Base-by-base conservation (phyloP, 805 yeast genomes). In the Candida railenensis region DNA sequence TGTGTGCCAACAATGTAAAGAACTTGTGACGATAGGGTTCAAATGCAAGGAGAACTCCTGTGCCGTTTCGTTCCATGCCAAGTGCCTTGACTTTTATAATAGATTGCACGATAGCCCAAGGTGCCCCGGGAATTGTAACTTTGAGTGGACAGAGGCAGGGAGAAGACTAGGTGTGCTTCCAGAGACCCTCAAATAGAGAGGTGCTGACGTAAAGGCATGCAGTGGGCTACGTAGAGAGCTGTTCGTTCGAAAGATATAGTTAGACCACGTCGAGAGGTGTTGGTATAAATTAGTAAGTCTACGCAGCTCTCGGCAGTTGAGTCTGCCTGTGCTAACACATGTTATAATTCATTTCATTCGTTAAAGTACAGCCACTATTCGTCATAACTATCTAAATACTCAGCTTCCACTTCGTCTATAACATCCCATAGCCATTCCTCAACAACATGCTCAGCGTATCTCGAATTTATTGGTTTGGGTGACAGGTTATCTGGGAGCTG, bases 401-500 rank as follows among this genome's bases (percentile, higher is more conserved):
- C 78, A 28, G 81, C 85, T 47, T 86, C 91, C 0, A 87, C 77
- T 63, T 94, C 96, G 59, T 94, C 97, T 3, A 92, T 58, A 2
- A 90, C 59, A 65, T 94, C 99, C 81, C 85, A 85, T 1, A 81
- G 82, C 53, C 86, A 78, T 52, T 89, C 96, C 51, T 89, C 96
- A 2, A 89, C 83, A 5, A 91, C 80, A 46, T 72, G 76, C 53
- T 87, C 89, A 14, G 77, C 76, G 56, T 82, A 89, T 25, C 92
- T 63, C 38, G 78, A 80, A 48, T 77, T 64, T 37, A 88, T 71
- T 0, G 86, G 76, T 42, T 73, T 73, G 1, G 82, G 76, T 0
- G 57, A 59, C 0, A 54, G 52, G 5, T 53, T 58, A 21, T 61
- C 59, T 7, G 73, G 28, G 12, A 65, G 69, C 0, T 55, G 58